Conservation (phyloP, 139 green algal genomes). For the Bryopsis sp. region DNA sequence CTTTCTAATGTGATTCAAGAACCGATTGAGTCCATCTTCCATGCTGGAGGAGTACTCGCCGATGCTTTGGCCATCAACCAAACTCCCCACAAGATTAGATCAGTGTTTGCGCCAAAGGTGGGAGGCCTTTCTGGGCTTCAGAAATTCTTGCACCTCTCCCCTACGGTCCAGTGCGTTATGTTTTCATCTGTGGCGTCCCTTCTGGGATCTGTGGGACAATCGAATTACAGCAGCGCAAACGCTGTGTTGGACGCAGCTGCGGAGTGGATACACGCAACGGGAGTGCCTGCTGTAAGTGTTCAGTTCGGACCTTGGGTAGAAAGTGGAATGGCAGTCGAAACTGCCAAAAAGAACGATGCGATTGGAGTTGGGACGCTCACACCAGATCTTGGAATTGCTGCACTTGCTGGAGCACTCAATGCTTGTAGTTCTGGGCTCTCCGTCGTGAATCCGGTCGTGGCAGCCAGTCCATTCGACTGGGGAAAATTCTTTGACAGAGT, state of each 20-base stretch:
- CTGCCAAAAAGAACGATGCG: slow-evolving; percentile 36
- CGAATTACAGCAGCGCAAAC: slow-evolving; percentile 72
- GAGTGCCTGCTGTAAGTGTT: slow-evolving; percentile 8
- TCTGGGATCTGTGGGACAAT: slow-evolving; percentile 53
- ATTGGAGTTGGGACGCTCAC: slow-evolving; percentile 45
- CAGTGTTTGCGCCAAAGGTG: slow-evolving; percentile 50
- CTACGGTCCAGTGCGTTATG: slow-evolving; percentile 33
- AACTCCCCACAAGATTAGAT: slow-evolving; percentile 19
- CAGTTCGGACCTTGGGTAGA: slow-evolving; percentile 39
- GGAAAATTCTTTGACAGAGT: background rate
- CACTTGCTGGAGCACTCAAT: slow-evolving; percentile 28
- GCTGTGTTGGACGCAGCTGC: slow-evolving; percentile 42
- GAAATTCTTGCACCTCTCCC: slow-evolving; percentile 17
- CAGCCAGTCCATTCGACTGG: slow-evolving; percentile 18
- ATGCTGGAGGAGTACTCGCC: slow-evolving; percentile 46
- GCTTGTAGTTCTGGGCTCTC: background rate
- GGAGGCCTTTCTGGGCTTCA: slow-evolving; percentile 8
- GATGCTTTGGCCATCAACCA: slow-evolving; percentile 39
- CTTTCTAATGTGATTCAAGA: background rate
- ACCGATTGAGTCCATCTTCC: slow-evolving; percentile 22
- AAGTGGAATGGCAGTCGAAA: slow-evolving; percentile 43
- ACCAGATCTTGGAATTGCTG: slow-evolving; percentile 32
- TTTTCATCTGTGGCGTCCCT: slow-evolving; percentile 68
- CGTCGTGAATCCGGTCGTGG: background rate
- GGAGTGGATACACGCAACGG: background rate